Evolutionary conservation across 202 grass and related monocot species (phyloP).

Genomic region (Panicum virgatum): DNA sequence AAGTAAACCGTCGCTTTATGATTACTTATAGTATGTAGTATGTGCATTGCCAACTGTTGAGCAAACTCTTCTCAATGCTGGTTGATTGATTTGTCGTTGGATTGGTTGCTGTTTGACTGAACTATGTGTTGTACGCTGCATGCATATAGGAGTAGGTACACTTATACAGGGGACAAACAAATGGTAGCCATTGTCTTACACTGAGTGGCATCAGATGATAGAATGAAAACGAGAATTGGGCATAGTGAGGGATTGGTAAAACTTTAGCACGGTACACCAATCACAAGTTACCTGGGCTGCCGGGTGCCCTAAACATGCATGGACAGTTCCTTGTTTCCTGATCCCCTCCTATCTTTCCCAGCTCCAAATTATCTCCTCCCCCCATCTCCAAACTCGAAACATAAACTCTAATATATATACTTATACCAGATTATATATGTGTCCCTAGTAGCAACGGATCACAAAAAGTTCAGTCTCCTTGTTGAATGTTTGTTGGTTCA

Average conservation of each 20-base stretch:
- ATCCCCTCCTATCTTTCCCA: slow-evolving; percentile 31
- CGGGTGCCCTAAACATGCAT: slow-evolving; percentile 30
- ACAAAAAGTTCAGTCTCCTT: background rate
- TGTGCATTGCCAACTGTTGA: background rate
- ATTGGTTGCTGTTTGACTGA: background rate
- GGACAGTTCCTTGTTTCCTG: slow-evolving; percentile 1
- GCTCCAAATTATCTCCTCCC: slow-evolving; percentile 35
- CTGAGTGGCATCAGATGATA: background rate
- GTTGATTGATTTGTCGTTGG: background rate
- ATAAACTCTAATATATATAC: slow-evolving; percentile 28
- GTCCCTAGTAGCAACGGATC: background rate
- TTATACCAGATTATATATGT: slow-evolving; percentile 27
- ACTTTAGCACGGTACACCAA: slow-evolving; percentile 37
- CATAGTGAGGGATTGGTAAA: slow-evolving; percentile 40
- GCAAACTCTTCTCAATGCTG: background rate
- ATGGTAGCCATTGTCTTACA: background rate
- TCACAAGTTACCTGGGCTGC: slow-evolving; percentile 31
- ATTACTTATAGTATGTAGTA: slow-evolving; percentile 1
- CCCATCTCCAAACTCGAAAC: slow-evolving; percentile 35
- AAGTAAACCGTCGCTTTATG: background rate
- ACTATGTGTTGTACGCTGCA: background rate
- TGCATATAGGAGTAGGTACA: background rate
- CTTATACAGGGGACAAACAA: no score
- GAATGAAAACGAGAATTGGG: slow-evolving; percentile 1
- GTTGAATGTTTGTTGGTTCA: background rate